These are phyloP conservation scores for Mycocalia duriaeana DNA, from an alignment of 1,284 basidiomycete genomes.

Conservation along the genomic window DNA sequence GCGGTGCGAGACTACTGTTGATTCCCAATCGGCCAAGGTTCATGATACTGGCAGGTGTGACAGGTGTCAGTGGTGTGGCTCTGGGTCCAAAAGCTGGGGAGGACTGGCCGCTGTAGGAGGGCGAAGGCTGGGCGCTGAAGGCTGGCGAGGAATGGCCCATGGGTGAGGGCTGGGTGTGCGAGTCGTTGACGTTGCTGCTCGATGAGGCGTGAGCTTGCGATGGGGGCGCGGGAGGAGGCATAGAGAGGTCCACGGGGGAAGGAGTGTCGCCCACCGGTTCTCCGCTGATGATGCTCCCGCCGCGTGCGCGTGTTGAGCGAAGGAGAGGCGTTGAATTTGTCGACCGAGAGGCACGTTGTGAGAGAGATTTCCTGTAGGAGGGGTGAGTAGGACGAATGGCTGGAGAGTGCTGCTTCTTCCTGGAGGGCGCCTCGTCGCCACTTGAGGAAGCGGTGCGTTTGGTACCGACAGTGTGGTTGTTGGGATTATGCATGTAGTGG, in stretches of 20 bases:
- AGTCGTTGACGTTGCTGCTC: neutral
- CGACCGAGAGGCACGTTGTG: conserved; percentile 43
- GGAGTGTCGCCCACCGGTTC: conserved; percentile 56
- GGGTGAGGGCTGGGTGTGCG: neutral
- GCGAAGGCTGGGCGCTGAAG: conserved; percentile 8
- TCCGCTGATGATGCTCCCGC: conserved; percentile 26
- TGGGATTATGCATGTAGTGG: conserved; percentile 8
- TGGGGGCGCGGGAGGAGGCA: conserved; percentile 60
- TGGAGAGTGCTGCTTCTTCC: conserved; percentile 48
- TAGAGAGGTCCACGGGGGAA: conserved; percentile 78
- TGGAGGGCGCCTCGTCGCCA: conserved; percentile 38
- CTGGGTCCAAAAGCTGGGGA: neutral
- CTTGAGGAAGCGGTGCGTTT: conserved; percentile 28
- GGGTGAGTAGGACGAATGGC: conserved; percentile 38
- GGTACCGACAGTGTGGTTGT: conserved; percentile 13
- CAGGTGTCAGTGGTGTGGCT: conserved; percentile 52
- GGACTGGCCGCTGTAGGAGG: neutral
- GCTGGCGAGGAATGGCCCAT: conserved; percentile 16
- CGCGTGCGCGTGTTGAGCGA: conserved; percentile 23
- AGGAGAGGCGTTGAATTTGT: conserved; percentile 62
- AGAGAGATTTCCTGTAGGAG: conserved; percentile 1
- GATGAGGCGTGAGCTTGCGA: neutral
- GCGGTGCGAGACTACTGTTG: conserved; percentile 34
- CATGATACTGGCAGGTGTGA: conserved; percentile 85
- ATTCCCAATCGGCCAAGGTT: conserved; percentile 65